Evolutionary conservation across 768 basidiomycete genomes (phyloP), one percentile per base, ranked within the genome.

Genomic region (Kwoniella sp.): DNA sequence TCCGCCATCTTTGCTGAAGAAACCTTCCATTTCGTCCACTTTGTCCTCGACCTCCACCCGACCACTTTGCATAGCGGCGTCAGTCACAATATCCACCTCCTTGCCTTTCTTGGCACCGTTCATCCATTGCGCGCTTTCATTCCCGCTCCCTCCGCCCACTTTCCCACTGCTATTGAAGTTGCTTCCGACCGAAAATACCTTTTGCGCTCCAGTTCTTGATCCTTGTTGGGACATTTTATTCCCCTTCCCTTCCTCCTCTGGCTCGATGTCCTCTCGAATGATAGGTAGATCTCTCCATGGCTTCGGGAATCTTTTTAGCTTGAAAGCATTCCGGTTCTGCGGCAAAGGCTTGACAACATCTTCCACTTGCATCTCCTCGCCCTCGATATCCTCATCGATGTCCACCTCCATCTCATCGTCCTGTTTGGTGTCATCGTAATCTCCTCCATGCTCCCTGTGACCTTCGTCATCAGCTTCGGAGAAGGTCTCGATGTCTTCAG

Each of bases 1-100:
- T 17, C 72, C 70, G 22, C 65, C 72, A 30, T 54, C 37, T 15
- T 44, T 44, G 40, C 40, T 44, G 17, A 44, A 44, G 40, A 44
- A 44, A 4, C 40, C 40, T 15, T 44, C 40, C 40, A 44, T 44
- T 19, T 44, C 40, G 40, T 44, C 17, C 10, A 44, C 40, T 15
- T 44, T 15, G 10, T 5, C 33, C 33, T 13, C 13, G 5, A 6
- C 33, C 5, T 33, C 13, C 33, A 13, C 13, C 33, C 33, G 7
- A 13, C 13, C 33, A 33, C 33, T 5, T 33, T 33, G 33, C 33
- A 6, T 5, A 6, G 5, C 33, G 33, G 33, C 33, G 5, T 33
- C 33, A 33, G 33, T 6, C 5, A 33, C 33, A 13, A 13, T 33
- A 6, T 33, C 33, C 7, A 33, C 33, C 33, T 33, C 13, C 13